Percentiles rank a stretch among this genome's conserved stretches.
These are phyloP conservation scores for Candida ponderosae DNA, from an alignment of 805 yeast genomes.

Conservation along the genomic window DNA sequence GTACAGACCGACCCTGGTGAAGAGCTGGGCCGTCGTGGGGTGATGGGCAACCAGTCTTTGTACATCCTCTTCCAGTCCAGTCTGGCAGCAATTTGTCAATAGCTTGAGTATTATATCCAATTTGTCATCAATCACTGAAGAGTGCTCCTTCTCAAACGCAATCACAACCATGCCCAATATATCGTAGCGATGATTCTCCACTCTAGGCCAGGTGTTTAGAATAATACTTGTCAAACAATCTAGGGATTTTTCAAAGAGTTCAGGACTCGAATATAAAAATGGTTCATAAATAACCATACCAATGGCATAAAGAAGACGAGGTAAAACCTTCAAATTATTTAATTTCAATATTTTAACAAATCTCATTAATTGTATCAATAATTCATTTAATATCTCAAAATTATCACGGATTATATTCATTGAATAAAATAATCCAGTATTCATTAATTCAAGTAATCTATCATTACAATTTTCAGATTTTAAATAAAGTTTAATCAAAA, in stretches of 20 bases:
- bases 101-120: slow-evolving; percentile 1
- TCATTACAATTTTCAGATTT: neutral
- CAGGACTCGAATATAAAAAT: slow-evolving; percentile 9
- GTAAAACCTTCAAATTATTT: slow-evolving; percentile 6
- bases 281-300: slow-evolving; percentile 16
- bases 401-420: slow-evolving; percentile 14
- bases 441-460: slow-evolving; percentile 9
- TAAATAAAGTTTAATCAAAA: slow-evolving; percentile 6
- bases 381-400: slow-evolving; percentile 4
- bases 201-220: slow-evolving; percentile 16
- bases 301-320: slow-evolving; percentile 14
- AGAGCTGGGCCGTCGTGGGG: neutral
- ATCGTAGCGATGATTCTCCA: slow-evolving; percentile 12
- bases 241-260: slow-evolving; percentile 6
- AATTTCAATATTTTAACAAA: slow-evolving; percentile 6
- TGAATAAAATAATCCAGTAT: slow-evolving; percentile 12
- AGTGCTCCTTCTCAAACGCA: slow-evolving; percentile 5
- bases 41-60: neutral
- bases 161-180: slow-evolving; percentile 13
- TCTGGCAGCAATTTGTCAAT: slow-evolving; percentile 4
- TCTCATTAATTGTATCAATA: slow-evolving; percentile 4
- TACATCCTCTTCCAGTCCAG: slow-evolving; percentile 1
- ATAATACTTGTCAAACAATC: slow-evolving; percentile 9
- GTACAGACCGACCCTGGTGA: too few species aligned
- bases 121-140: slow-evolving; percentile 1